phyloP scores from a whole-genome alignment of 1,139 yeast genomes.

The Nakaseomyces uthaithaninus region DNA sequence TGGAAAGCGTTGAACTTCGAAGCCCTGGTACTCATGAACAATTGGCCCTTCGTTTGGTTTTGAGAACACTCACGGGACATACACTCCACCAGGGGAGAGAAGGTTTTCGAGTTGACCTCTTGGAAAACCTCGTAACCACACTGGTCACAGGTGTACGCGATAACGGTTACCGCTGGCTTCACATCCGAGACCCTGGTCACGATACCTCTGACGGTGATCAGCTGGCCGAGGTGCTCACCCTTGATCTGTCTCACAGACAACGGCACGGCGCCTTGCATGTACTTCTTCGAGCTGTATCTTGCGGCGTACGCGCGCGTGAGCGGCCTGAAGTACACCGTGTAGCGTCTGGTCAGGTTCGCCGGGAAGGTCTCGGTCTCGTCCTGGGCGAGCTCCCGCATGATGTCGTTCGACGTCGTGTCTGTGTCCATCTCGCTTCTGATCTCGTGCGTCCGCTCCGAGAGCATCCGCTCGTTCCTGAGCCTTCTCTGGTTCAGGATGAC shows the following conservation, averaged over 20 bases:
- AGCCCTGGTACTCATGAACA: slow-evolving; percentile 90
- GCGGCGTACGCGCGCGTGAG: slow-evolving; percentile 34
- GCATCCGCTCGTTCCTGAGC: slow-evolving; percentile 63
- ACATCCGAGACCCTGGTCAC: slow-evolving; percentile 95
- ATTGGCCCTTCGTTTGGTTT: slow-evolving; percentile 79
- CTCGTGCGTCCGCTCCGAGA: slow-evolving; percentile 29
- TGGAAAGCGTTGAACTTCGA: slow-evolving; percentile 93
- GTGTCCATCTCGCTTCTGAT: slow-evolving; percentile 45
- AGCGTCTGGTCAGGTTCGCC: slow-evolving; percentile 76
- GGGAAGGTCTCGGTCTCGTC: slow-evolving; percentile 57
- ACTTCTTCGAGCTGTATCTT: slow-evolving; percentile 18
- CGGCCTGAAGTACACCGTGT: slow-evolving; percentile 81
- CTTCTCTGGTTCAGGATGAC: slow-evolving; percentile 86
- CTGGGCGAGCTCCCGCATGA: slow-evolving; percentile 28
- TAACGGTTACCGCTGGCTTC: slow-evolving; percentile 82
- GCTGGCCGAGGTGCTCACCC: slow-evolving; percentile 75
- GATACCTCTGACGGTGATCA: slow-evolving; percentile 87
- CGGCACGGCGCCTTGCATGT: slow-evolving; percentile 38
- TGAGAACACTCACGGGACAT: slow-evolving; percentile 69
- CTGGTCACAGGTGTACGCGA: slow-evolving; percentile 94
- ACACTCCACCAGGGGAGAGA: slow-evolving; percentile 81
- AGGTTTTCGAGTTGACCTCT: slow-evolving; percentile 78
- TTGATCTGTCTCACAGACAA: slow-evolving; percentile 84
- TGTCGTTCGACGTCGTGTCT: slow-evolving; percentile 25
- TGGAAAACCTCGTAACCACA: slow-evolving; percentile 97